Conservation (phyloP, 2,329 filamentous ascomycete genomes). For the Fusarium illudens region DNA sequence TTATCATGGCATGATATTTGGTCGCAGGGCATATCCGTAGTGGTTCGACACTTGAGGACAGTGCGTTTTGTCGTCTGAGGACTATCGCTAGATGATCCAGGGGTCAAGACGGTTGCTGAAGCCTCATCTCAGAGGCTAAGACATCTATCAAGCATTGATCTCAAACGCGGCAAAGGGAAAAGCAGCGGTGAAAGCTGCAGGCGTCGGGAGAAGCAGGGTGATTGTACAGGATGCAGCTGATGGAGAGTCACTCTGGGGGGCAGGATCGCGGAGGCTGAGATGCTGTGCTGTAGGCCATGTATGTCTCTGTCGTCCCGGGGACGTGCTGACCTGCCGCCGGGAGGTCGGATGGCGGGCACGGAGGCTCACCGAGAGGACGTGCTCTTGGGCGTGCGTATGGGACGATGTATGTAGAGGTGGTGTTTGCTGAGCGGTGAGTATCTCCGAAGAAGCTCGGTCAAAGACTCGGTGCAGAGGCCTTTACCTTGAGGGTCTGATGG, state of each 20-base stretch:
- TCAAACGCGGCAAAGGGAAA: background rate
- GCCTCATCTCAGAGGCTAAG: background rate
- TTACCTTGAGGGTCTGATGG: background rate
- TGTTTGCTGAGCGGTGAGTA: slow-evolving; percentile 10
- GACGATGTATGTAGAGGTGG: slow-evolving; percentile 6
- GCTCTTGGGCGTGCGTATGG: slow-evolving; percentile 9
- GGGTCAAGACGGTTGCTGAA: background rate
- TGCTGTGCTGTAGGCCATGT: background rate
- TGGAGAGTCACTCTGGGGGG: background rate
- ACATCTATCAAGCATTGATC: background rate
- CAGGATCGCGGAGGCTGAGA: slow-evolving; percentile 15
- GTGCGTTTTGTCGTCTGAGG: background rate
- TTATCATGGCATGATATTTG: slow-evolving; percentile 3
- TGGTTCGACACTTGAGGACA: background rate
- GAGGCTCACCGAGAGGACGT: slow-evolving; percentile 1
- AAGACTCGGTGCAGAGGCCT: slow-evolving; percentile 24
- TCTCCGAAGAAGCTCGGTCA: slow-evolving; percentile 32
- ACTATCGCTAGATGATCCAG: background rate
- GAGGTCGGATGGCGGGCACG: background rate
- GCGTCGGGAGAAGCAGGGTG: slow-evolving; percentile 38
- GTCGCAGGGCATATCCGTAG: background rate
- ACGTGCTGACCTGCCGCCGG: background rate
- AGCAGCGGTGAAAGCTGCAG: slow-evolving; percentile 36
- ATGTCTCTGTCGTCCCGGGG: background rate
- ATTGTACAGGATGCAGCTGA: background rate